These are phyloP conservation scores for Puccinia sorghi DNA, from an alignment of 1,284 basidiomycete genomes.

Conservation along the genomic window DNA sequence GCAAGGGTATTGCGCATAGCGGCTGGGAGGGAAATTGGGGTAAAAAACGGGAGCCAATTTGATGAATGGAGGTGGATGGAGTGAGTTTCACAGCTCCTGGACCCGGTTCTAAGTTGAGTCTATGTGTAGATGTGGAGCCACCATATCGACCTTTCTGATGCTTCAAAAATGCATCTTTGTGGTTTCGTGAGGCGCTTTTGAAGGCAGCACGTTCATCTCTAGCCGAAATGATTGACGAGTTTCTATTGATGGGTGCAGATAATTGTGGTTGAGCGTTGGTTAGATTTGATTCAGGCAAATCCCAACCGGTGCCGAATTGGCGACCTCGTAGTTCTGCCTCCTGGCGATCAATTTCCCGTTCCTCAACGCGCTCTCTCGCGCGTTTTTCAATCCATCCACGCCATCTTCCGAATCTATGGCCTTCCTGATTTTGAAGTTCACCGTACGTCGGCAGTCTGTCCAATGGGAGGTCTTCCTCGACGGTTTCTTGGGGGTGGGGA, in stretches of 20 bases:
- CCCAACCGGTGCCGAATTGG: slow-evolving; percentile 36
- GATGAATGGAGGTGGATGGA: slow-evolving; percentile 38
- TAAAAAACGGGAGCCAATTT: slow-evolving; percentile 42
- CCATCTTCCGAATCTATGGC: slow-evolving; percentile 44
- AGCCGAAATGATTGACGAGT: slow-evolving; percentile 43
- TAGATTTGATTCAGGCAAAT: slow-evolving; percentile 8
- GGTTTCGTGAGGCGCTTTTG: slow-evolving; percentile 13
- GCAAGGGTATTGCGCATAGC: slow-evolving; percentile 32
- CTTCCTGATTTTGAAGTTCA: slow-evolving; percentile 34
- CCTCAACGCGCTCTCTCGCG: slow-evolving; percentile 29
- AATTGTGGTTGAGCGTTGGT: not conserved
- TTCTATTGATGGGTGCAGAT: slow-evolving; percentile 10
- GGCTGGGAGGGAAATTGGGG: slow-evolving; percentile 44
- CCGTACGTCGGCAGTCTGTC: slow-evolving; percentile 31
- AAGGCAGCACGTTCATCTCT: slow-evolving; percentile 37
- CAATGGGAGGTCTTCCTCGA: not conserved
- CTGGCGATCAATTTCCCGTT: slow-evolving; percentile 26
- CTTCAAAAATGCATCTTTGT: slow-evolving; percentile 4
- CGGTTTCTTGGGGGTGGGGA: not conserved
- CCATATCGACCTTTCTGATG: slow-evolving; percentile 14
- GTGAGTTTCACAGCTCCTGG: slow-evolving; percentile 42
- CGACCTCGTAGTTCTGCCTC: slow-evolving; percentile 14
- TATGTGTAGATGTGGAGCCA: slow-evolving; percentile 13
- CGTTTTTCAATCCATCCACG: slow-evolving; percentile 48
- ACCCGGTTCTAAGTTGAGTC: slow-evolving; percentile 19